These are phyloP conservation scores for Aspergillus ibericus DNA, from an alignment of 2,329 filamentous ascomycete species.

Conservation along the genomic window DNA sequence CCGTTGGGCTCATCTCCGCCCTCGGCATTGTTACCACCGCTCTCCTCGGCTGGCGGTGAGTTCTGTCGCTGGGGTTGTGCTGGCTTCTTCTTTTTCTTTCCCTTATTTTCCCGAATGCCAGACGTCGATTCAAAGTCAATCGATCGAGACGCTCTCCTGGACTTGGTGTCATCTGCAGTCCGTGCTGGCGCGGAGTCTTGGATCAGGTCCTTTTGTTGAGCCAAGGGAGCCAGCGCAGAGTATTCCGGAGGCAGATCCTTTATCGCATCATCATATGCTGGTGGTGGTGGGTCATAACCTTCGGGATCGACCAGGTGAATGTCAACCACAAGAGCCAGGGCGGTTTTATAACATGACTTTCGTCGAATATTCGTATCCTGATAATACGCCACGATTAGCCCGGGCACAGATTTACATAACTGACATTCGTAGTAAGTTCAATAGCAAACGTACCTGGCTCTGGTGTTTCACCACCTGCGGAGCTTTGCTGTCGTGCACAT, in stretches of 20 bases:
- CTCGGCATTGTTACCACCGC: conserved; percentile 19
- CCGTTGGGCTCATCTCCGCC: conserved; percentile 15
- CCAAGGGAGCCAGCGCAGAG: conserved; percentile 27
- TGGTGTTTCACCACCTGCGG: background rate
- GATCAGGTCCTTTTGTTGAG: conserved; percentile 21
- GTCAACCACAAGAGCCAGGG: conserved; percentile 12
- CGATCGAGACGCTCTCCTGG: conserved; percentile 6
- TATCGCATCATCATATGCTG: conserved; percentile 35
- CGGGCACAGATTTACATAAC: background rate
- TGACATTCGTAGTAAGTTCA: background rate
- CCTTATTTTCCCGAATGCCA: conserved; percentile 35
- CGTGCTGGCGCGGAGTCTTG: conserved; percentile 10
- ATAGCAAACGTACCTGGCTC: background rate
- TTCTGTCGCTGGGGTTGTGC: conserved; percentile 17
- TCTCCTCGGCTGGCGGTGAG: conserved; percentile 20
- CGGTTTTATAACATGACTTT: conserved; percentile 3
- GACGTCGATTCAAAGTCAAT: conserved; percentile 27
- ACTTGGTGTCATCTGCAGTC: conserved; percentile 5
- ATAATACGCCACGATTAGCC: background rate
- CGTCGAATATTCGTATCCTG: conserved; percentile 1
- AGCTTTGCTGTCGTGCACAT: background rate
- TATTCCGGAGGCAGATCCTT: conserved; percentile 38
- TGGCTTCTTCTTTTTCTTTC: conserved; percentile 28
- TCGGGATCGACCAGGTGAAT: conserved; percentile 15
- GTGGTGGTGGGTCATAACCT: conserved; percentile 28